Evolutionary conservation across 306 rosid genomes (phyloP), one percentile per base, ranked within the genome.

Genomic region (Medicago lupulina): DNA sequence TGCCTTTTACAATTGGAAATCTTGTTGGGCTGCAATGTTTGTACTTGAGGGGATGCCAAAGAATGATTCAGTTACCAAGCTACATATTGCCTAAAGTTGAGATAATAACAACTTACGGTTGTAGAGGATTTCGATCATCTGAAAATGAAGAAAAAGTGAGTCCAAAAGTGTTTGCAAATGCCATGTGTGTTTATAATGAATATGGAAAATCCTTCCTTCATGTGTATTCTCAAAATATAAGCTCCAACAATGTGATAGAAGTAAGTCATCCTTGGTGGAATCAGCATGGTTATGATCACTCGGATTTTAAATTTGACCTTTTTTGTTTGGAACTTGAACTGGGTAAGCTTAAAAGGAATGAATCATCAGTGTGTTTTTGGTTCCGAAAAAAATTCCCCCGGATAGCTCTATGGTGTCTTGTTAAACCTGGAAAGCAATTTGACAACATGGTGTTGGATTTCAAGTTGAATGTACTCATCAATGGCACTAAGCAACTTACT

Each of bases 1-100:
- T 77, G n/a, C 81, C 81, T 43, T 34, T 44, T 19, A 28, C 81
- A 34, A 31, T 77, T n/a, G 31, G 25, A 34, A 69, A 69, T 34
- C 39, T 59, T 9, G 18, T 77, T 59, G 62, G 78, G 1, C 41
- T 73, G 8, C 54, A 41, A 73, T 10, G 55, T 4, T 25, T 73
- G 40, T 73, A 9, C 68, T 23, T 73, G 58, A 73, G 77, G 68
- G 28, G 47, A 4, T 58, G 77, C 57, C 9, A 1, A 6, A 41
- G 2, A 44, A 38, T 58, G 7, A 15, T 57, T n/a, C 77, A 73
- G 5, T 15, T 58, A 41, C 68, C 77, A 15, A 58, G 34, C 17
- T 14, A 55, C 3, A 4, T 6, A 23, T 58, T 73, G 12, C 58
- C 77, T 6, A 58, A 58, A 14, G 1, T 41, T 58, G 68, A 73